A percentile compares a stretch with the other conserved stretches of the same genome.
Evolutionary conservation across 371 early-diverging fungal species (phyloP).

Genomic region (Zancudomyces culisetae): DNA sequence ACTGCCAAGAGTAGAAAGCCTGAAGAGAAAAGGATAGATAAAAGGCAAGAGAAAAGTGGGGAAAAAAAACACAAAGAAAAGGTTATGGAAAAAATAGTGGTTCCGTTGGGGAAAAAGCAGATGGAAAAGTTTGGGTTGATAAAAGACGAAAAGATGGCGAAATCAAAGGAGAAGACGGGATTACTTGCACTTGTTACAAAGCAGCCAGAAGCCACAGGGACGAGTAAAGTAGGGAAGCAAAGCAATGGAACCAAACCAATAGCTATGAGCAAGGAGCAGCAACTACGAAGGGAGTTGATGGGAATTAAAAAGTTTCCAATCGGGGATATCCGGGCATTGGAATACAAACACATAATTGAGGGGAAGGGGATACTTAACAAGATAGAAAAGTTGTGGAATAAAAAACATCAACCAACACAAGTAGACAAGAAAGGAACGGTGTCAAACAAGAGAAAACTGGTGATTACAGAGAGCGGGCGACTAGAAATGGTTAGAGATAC

Average conservation of each 20-base stretch:
- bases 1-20: background rate
- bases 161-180: background rate
- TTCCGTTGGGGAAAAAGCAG: background rate
- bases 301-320: constrained; percentile 16
- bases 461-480: background rate
- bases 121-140: too few relatives aligned
- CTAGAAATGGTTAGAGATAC: background rate
- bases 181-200: background rate
- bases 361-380: constrained; percentile 17
- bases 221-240: background rate
- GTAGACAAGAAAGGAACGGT: background rate
- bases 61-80: background rate
- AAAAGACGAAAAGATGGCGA: too few relatives aligned
- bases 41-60: background rate
- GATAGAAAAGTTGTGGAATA: background rate
- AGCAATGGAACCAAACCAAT: background rate
- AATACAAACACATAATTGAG: constrained; percentile 11
- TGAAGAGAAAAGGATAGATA: background rate
- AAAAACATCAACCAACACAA: background rate
- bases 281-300: background rate
- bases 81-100: background rate
- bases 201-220: background rate
- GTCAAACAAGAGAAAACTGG: background rate
- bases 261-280: background rate
- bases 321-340: constrained; percentile 14